phyloP scores from a whole-genome alignment of 2,329 filamentous ascomycete genomes.

The Colletotrichum sp. region DNA sequence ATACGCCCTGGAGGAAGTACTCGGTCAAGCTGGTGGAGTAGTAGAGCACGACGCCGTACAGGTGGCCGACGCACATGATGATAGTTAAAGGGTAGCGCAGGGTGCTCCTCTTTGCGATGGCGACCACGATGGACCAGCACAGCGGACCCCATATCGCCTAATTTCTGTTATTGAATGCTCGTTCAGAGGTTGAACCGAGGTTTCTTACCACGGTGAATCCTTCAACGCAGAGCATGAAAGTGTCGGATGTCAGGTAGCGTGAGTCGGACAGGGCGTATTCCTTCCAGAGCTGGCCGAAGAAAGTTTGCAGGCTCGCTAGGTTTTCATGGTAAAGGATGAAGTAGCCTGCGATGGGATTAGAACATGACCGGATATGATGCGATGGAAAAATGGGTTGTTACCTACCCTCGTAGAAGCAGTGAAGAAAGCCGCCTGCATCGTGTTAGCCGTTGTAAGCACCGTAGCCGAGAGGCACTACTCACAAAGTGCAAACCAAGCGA shows the following conservation, averaged over 20 bases:
- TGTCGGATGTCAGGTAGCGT: conserved; percentile 80
- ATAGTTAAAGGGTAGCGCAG: conserved; percentile 58
- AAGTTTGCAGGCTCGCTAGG: conserved; percentile 70
- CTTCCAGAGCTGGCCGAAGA: conserved; percentile 90
- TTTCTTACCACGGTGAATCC: conserved; percentile 74
- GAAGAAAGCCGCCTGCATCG: conserved; percentile 67
- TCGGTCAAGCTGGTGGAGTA: conserved; percentile 63
- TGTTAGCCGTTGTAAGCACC: conserved; percentile 13
- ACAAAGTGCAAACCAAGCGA: conserved; percentile 64
- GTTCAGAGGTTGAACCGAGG: not conserved
- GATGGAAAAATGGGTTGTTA: not conserved
- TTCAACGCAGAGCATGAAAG: conserved; percentile 89
- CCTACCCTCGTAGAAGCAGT: conserved; percentile 81
- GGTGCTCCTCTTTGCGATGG: conserved; percentile 48
- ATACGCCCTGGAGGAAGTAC: conserved; percentile 45
- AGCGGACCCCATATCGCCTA: conserved; percentile 65
- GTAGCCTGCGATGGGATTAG: conserved; percentile 58
- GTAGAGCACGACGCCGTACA: conserved; percentile 69
- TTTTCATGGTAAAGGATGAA: conserved; percentile 73
- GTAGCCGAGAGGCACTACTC: conserved; percentile 27
- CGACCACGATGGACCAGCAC: conserved; percentile 52
- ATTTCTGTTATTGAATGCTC: no score
- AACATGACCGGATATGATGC: not conserved
- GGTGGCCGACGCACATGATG: conserved; percentile 56
- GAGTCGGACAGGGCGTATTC: conserved; percentile 90